Base-by-base conservation (phyloP, 768 basidiomycete species). In the Boletus vinaceobasis region DNA sequence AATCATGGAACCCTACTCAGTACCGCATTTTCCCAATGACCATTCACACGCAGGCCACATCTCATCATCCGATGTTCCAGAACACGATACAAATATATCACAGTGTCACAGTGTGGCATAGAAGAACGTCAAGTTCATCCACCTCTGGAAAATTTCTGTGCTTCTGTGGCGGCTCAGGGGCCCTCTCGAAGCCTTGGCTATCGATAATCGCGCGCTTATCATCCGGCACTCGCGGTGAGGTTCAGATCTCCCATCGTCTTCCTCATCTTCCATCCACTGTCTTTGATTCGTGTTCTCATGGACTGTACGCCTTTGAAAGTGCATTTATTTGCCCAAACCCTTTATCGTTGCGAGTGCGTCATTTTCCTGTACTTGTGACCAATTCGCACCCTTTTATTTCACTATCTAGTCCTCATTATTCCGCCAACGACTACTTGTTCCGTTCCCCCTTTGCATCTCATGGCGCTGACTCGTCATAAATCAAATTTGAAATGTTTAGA, bases 181-280 rank as follows among this genome's bases (percentile, higher is more conserved):
- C 31, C 44, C 35, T 45, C 43, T 57, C 43, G 63, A 68, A 57
- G 59, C 50, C 50, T 43, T 57, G 58, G 56, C 40, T 45, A 63
- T 66, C 56, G 63, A 71, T 64, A 57, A 62, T 65, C 51, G 40
- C 26, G 54, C 56, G 56, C 61, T 56, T 66, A 66, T 64, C 68
- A 53, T 39, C 50, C 31, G 21, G 48, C 29, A 33, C 51, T 36
- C 50, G 55, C 29, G 10, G 47, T 50, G 33, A n/a, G n/a, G 31
- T 49, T 46, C 37, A 37, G 46, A 53, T 52, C 39, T 32, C 48
- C 46, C 40, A 27, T 32, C 45, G 21, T 36, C 43, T 43, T 39
- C 33, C 11, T 11, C 21, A 31, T 42, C 52, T 43, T 55, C 27
- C 31, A 19, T 43, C 29, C 29, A 17, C 35, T 35, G 33, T 38